Evolutionary conservation across 768 basidiomycete species (phyloP), one percentile per base, ranked within the genome.

Genomic region (Pseudohyphozyma bogoriensis): DNA sequence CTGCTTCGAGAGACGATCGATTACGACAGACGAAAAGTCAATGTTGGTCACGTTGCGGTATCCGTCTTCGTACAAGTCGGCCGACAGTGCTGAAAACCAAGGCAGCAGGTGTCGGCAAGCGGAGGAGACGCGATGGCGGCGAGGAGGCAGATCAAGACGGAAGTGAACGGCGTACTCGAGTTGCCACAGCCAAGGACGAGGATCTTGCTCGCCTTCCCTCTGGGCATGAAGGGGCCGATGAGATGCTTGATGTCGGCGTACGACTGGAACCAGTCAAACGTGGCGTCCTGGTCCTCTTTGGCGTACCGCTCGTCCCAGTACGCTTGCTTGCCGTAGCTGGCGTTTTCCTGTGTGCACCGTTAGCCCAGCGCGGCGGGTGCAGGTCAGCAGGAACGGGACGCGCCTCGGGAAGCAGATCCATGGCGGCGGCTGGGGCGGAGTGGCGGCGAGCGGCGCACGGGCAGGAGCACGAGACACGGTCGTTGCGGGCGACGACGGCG

Each of bases 21-120:
- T 82, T 45, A 88, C 76, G 28, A 87, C 76, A 4, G 78, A 71
- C 4, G 88, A 90, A 71, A 88, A 90, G 86, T 90, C 88, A 16
- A 81, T 77, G 70, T 89, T 90, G 62, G 84, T 79, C 49, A 90
- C 85, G 63, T 85, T 83, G 64, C 76, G 80, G 73, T 87, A 90
- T 4, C 86, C 87, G 65, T 87, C 86, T 60, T 88, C 84, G 77
- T 85, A 89, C 87, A 89, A 86, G 86, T 89, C 44, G n/a, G 15
- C 35, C 11, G 26, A 29, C 22, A 24, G 29, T 33, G n/a, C n/a
- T n/a, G n/a, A n/a, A n/a, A n/a, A n/a, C n/a, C n/a, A n/a, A n/a
- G n/a, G n/a, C n/a, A n/a, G n/a, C n/a, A n/a, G 35, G 16, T 24
- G n/a, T 33, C 7, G 31, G 13, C 36, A 39, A 22, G 15, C 13